Conservation (phyloP, 2,329 filamentous ascomycete genomes). For the Colletotrichum sp. region DNA sequence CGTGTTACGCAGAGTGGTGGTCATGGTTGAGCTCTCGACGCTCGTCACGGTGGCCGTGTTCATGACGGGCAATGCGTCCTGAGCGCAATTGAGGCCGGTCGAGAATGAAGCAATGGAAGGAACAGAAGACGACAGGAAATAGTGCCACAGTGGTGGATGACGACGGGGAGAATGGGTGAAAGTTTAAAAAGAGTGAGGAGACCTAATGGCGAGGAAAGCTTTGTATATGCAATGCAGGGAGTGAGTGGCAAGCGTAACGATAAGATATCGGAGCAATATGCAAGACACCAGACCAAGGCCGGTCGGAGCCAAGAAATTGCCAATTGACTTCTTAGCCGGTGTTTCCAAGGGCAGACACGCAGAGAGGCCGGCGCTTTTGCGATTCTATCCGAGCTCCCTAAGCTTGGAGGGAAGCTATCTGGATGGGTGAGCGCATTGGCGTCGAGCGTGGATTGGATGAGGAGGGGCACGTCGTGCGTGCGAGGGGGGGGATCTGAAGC, state of each 20-base stretch:
- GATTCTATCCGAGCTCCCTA: constrained; percentile 2
- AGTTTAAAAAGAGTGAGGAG: constrained; percentile 10
- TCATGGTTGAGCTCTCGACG: constrained; percentile 17
- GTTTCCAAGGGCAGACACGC: constrained; percentile 11
- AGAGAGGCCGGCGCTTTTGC: neutral
- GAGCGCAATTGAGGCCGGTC: neutral
- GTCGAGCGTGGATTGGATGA: neutral
- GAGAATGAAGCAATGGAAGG: neutral
- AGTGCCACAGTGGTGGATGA: neutral
- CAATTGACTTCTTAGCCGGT: constrained; percentile 10
- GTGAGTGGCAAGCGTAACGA: constrained; percentile 17
- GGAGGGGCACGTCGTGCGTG: constrained; percentile 6
- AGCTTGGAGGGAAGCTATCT: constrained; percentile 10
- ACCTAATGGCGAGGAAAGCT: neutral
- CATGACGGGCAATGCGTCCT: constrained; percentile 31
- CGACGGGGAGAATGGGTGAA: neutral
- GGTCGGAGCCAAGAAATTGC: neutral
- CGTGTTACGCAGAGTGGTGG: constrained; percentile 8
- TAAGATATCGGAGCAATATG: constrained; percentile 21
- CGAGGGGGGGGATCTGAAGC: neutral
- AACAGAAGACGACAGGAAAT: neutral
- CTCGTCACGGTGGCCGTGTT: constrained; percentile 44
- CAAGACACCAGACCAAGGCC: neutral
- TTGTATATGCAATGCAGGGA: constrained; percentile 21
- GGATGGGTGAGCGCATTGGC: constrained; percentile 10